Conservation (phyloP, 2,329 filamentous ascomycete species). For the Didymella pinodella region DNA sequence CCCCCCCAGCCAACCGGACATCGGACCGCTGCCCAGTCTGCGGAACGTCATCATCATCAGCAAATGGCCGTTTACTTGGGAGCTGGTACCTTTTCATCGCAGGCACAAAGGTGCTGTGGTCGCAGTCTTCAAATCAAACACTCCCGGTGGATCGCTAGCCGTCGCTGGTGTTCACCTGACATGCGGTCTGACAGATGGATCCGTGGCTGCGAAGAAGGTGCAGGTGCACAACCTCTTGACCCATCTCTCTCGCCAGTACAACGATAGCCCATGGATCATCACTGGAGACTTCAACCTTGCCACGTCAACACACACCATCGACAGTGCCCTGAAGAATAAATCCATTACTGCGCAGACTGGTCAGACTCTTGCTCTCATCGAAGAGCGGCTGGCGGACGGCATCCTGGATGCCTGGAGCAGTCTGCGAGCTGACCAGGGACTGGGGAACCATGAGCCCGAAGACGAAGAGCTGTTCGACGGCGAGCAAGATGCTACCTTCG, state of each 20-base stretch:
- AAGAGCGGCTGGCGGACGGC: conserved; percentile 57
- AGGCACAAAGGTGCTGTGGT: conserved; percentile 67
- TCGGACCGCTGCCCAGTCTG: conserved; percentile 66
- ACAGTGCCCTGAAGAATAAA: conserved; percentile 61
- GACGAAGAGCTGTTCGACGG: conserved; percentile 59
- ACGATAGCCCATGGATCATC: conserved; percentile 62
- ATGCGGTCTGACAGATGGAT: conserved; percentile 66
- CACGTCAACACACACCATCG: conserved; percentile 65
- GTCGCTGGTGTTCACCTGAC: conserved; percentile 69
- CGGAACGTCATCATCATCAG: conserved; percentile 69
- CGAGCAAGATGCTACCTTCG: conserved; percentile 71
- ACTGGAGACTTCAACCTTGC: conserved; percentile 72
- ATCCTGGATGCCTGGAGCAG: conserved; percentile 63
- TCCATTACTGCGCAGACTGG: conserved; percentile 62
- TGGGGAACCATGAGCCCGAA: conserved; percentile 47
- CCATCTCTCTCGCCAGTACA: conserved; percentile 56
- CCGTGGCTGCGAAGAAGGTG: conserved; percentile 63
- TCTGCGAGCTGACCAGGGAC: conserved; percentile 54
- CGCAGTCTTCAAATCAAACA: conserved; percentile 53
- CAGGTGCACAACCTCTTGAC: conserved; percentile 63
- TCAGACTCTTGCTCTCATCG: conserved; percentile 56
- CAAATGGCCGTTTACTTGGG: conserved; percentile 64
- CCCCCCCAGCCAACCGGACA: conserved; percentile 60
- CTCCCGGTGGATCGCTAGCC: conserved; percentile 52
- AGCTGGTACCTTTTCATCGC: conserved; percentile 61